Percentiles rank a stretch among this genome's conserved stretches.
These are phyloP conservation scores for Plasmodium chabaudi DNA, from an alignment of 169 alveolate genomes.

Conservation along the genomic window DNA sequence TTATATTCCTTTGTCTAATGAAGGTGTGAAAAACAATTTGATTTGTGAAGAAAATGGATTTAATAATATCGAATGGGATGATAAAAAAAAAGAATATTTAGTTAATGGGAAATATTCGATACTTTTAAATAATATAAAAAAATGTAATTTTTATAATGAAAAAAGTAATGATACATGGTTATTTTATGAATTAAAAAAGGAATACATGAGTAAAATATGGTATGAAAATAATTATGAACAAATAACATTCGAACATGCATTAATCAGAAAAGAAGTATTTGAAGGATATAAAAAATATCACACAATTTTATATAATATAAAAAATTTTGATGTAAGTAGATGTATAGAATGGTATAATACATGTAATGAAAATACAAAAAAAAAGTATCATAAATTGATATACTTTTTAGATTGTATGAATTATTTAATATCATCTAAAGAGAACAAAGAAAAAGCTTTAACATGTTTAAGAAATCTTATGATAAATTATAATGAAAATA, in stretches of 20 bases:
- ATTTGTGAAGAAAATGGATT: not conserved
- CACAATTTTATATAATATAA: constrained; percentile 44
- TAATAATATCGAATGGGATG: not conserved
- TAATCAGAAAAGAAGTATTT: constrained; percentile 48
- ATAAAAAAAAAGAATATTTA: not conserved
- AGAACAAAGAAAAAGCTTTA: constrained; percentile 61
- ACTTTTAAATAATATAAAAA: constrained; percentile 39
- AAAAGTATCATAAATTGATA: constrained; percentile 32
- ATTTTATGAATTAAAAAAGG: constrained; percentile 35
- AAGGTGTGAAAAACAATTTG: too few species aligned
- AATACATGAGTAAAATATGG: constrained; percentile 51
- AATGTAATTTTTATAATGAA: not conserved
- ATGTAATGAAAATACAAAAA: constrained; percentile 42
- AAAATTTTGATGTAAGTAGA: constrained; percentile 34
- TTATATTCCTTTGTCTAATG: not conserved
- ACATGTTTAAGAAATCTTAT: constrained; percentile 41
- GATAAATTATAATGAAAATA: constrained; percentile 53
- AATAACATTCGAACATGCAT: constrained; percentile 43
- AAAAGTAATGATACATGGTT: not conserved
- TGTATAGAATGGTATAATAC: constrained; percentile 63
- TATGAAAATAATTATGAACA: constrained; percentile 19
- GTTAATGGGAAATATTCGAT: constrained; percentile 3
- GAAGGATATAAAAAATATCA: constrained; percentile 50
- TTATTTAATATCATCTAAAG: constrained; percentile 39
- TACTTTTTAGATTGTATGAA: constrained; percentile 56